Percentiles rank a stretch among this genome's conserved stretches.
These are phyloP conservation scores for Vickermania ingenoplastis DNA, from an alignment of 208 protist species.

Conservation along the genomic window DNA sequence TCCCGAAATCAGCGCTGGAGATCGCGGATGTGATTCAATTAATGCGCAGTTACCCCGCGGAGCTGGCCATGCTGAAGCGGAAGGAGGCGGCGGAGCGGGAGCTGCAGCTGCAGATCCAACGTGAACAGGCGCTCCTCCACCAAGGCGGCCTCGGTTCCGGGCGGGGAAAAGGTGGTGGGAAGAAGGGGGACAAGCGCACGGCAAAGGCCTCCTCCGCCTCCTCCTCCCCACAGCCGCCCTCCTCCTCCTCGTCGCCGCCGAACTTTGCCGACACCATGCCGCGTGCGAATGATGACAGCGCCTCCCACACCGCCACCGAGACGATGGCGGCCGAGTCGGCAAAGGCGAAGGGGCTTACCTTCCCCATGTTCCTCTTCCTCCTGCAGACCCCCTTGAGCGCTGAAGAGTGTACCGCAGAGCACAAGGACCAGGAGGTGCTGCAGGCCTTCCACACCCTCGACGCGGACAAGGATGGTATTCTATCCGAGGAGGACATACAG, in stretches of 20 bases:
- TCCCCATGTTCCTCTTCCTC: slow-evolving; percentile 58
- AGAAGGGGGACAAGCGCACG: neutral
- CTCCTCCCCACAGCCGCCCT: neutral
- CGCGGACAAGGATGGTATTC: slow-evolving; percentile 39
- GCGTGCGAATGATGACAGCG: neutral
- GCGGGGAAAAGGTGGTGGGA: neutral
- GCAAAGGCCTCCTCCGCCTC: neutral
- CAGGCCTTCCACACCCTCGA: slow-evolving; percentile 43
- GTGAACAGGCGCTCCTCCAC: neutral
- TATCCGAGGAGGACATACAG: slow-evolving; percentile 38
- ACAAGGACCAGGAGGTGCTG: slow-evolving; percentile 16
- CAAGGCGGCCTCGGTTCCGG: neutral
- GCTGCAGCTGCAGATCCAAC: neutral
- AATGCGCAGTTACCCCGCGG: slow-evolving; percentile 14
- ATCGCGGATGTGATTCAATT: slow-evolving; percentile 37
- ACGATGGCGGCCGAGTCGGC: neutral
- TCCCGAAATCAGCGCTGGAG: slow-evolving; percentile 31
- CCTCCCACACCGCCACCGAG: neutral
- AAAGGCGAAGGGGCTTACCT: slow-evolving; percentile 18
- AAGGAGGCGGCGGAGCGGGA: slow-evolving; percentile 5
- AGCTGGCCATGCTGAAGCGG: slow-evolving; percentile 12
- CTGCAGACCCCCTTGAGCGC: slow-evolving; percentile 18
- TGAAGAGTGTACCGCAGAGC: slow-evolving; percentile 8
- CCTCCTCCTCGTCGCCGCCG: neutral
- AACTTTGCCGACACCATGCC: neutral